These are phyloP conservation scores for Boletus rubroflammeus DNA, from an alignment of 768 basidiomycete genomes.

Conservation along the genomic window DNA sequence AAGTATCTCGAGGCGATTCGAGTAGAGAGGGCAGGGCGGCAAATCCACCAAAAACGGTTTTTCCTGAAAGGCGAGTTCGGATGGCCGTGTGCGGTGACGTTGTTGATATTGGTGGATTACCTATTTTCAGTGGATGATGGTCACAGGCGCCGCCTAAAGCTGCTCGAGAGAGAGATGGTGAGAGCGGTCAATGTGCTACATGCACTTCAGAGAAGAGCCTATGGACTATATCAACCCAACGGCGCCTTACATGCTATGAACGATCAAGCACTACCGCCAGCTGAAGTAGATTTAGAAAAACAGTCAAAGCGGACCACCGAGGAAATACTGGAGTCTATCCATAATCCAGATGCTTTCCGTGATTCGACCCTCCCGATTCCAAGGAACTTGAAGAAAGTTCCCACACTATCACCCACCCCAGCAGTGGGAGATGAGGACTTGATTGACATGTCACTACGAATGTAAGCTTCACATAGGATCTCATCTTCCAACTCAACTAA, in stretches of 20 bases:
- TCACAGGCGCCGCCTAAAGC: slow-evolving; percentile 29
- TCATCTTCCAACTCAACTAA: neutral
- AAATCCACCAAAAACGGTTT: slow-evolving; percentile 32
- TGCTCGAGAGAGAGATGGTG: slow-evolving; percentile 30
- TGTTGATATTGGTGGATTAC: neutral
- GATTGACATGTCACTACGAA: slow-evolving; percentile 10
- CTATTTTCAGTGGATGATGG: slow-evolving; percentile 27
- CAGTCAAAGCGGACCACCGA: neutral
- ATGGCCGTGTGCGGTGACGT: too few relatives aligned
- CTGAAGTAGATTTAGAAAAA: neutral
- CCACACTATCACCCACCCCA: neutral
- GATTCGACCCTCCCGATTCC: neutral
- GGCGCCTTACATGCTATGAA: slow-evolving; percentile 4
- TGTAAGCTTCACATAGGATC: slow-evolving; percentile 1
- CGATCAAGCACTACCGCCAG: neutral
- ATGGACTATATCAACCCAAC: slow-evolving; percentile 11
- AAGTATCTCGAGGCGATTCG: slow-evolving; percentile 33
- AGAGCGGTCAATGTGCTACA: slow-evolving; percentile 19
- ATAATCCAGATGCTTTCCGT: neutral
- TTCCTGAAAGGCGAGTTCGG: slow-evolving; percentile 28
- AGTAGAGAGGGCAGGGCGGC: slow-evolving; percentile 29
- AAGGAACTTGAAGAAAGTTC: too few relatives aligned
- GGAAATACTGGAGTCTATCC: neutral
- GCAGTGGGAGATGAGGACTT: slow-evolving; percentile 15
- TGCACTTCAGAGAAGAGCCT: slow-evolving; percentile 17